Evolutionary conservation across 1,284 basidiomycete species (phyloP).

Genomic region (Neolentinus lepideus): DNA sequence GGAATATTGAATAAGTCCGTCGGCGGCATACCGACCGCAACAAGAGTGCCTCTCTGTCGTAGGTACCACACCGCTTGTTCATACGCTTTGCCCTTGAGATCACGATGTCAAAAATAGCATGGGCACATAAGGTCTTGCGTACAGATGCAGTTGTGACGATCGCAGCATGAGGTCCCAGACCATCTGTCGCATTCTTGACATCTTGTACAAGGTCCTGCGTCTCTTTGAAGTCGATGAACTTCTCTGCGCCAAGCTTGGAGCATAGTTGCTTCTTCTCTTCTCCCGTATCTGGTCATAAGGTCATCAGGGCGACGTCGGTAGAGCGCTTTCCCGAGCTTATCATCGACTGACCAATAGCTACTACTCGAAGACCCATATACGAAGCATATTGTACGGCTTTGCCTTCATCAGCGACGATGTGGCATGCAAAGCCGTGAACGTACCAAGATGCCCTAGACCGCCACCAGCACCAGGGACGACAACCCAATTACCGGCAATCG

Average conservation of each 20-base stretch:
- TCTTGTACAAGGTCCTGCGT: conserved; percentile 40
- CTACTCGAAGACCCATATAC: conserved; percentile 47
- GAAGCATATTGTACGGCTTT: conserved; percentile 60
- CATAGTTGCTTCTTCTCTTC: conserved; percentile 57
- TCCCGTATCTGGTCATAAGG: conserved; percentile 47
- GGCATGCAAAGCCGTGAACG: neutral
- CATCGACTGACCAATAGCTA: neutral
- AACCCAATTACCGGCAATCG: conserved; percentile 56
- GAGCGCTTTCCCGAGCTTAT: too few species aligned
- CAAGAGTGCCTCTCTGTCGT: conserved; percentile 45
- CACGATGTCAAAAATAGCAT: neutral
- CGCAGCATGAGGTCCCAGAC: conserved; percentile 61
- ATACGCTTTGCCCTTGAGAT: conserved; percentile 34
- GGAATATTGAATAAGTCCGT: conserved; percentile 35
- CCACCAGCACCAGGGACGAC: conserved; percentile 65
- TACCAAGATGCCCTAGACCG: conserved; percentile 52
- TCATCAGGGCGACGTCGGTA: neutral
- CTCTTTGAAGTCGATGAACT: conserved; percentile 65
- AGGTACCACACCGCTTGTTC: conserved; percentile 61
- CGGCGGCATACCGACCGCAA: conserved; percentile 56
- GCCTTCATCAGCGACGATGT: conserved; percentile 5
- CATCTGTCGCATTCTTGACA: conserved; percentile 50
- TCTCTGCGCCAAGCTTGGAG: conserved; percentile 55
- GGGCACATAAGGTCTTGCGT: conserved; percentile 8
- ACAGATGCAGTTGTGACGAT: conserved; percentile 45